Conservation (phyloP, 768 basidiomycete genomes). For the Mycena metata region DNA sequence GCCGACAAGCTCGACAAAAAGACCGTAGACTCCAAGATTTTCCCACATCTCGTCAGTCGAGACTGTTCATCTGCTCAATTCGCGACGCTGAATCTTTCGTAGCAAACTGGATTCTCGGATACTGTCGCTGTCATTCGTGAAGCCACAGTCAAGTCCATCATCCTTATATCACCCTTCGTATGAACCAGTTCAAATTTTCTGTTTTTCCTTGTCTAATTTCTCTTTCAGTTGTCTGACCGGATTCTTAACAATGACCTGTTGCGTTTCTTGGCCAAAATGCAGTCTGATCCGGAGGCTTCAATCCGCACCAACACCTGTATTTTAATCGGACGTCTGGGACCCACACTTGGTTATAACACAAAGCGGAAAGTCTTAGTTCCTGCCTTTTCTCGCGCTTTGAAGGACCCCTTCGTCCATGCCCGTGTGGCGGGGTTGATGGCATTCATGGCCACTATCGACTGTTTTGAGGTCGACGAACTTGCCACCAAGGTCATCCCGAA, state of each 20-base stretch:
- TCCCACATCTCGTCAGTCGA: constrained; percentile 86
- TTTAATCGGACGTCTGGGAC: constrained; percentile 91
- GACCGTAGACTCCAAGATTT: constrained; percentile 88
- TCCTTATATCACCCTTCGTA: constrained; percentile 88
- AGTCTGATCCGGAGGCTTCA: constrained; percentile 92
- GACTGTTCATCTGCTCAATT: background rate
- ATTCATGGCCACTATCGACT: constrained; percentile 93
- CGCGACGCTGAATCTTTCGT: constrained; percentile 6
- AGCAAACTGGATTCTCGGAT: constrained; percentile 98
- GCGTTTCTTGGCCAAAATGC: constrained; percentile 91
- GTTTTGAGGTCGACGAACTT: constrained; percentile 89
- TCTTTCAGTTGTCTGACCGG: constrained; percentile 82
- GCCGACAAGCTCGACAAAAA: constrained; percentile 90
- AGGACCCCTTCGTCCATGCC: constrained; percentile 93
- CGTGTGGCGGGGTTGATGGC: constrained; percentile 96
- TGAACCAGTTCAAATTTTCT: constrained; percentile 7
- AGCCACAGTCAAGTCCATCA: constrained; percentile 91
- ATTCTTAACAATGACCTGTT: constrained; percentile 97
- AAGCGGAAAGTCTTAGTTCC: constrained; percentile 97
- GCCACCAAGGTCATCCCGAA: constrained; percentile 92
- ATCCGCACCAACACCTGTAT: constrained; percentile 99
- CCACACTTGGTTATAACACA: constrained; percentile 86
- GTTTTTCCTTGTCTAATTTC: background rate
- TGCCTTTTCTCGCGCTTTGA: constrained; percentile 90
- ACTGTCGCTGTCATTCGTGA: constrained; percentile 95